Conservation (phyloP, 768 basidiomycete species). For the Phaffia tasmanica region DNA sequence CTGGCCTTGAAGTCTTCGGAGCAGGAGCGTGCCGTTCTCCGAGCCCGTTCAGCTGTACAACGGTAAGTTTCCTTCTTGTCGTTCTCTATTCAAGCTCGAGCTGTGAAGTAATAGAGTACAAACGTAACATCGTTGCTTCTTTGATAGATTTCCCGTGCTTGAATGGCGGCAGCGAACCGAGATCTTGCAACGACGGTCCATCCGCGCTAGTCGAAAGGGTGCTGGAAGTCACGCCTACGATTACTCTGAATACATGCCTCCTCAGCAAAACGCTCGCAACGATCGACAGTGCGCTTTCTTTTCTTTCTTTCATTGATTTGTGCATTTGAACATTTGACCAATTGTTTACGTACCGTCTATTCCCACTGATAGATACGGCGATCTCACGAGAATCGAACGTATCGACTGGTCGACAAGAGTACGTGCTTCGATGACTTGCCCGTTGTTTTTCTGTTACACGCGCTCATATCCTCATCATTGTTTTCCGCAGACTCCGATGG, state of each 20-base stretch:
- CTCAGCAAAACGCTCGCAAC: background rate
- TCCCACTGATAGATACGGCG: slow-evolving; percentile 10
- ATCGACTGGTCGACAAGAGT: slow-evolving; percentile 21
- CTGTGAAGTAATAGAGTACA: too few species aligned
- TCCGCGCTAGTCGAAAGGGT: slow-evolving; percentile 38
- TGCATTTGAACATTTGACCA: too few species aligned
- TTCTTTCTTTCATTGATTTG: too few species aligned
- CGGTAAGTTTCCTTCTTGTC: slow-evolving; percentile 38
- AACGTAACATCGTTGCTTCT: background rate
- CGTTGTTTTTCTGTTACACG: background rate
- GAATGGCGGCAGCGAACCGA: slow-evolving; percentile 95
- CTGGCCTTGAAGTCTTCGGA: slow-evolving; percentile 80
- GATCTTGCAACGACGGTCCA: slow-evolving; percentile 82
- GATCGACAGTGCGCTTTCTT: too few species aligned
- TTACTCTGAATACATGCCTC: slow-evolving; percentile 25
- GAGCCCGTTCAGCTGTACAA: slow-evolving; percentile 85
- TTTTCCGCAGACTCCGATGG: slow-evolving; percentile 11
- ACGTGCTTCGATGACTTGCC: background rate
- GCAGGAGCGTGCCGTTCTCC: slow-evolving; percentile 81
- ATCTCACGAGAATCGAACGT: slow-evolving; percentile 23
- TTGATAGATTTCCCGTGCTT: slow-evolving; percentile 66
- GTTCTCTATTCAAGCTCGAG: background rate
- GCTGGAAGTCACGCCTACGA: slow-evolving; percentile 25
- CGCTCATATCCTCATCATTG: too few species aligned
- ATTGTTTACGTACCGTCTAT: background rate